Base-by-base conservation (phyloP, 768 basidiomycete genomes). In the Tulasnella sp. region DNA sequence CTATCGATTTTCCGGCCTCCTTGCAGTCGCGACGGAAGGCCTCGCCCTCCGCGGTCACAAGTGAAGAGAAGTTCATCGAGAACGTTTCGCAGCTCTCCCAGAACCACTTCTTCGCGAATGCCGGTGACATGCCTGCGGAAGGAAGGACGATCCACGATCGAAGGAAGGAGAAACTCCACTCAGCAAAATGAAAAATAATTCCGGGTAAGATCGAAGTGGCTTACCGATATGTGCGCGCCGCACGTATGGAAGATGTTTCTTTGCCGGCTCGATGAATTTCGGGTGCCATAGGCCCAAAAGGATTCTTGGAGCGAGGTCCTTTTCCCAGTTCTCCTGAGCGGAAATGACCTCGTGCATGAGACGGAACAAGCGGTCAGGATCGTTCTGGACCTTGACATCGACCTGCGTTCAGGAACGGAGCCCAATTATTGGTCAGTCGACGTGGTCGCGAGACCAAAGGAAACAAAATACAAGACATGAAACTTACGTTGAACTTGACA, bases 301-400 rank as follows among this genome's bases (percentile, higher is more conserved):
- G 82, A 95, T 89, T 23, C 95, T 89, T 0, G 94, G 94, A 1
- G 92, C 94, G 74, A 97, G 89, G 51, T 81, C 83, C 10, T 88
- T 90, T 84, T 94, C 88, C 92, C 92, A 97, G 40, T 88, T 86
- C 0, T 88, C 86, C 79, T 95, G 89, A 9, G 86, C 81, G 18
- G 88, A 86, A 79, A 97, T 90, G 78, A 88, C 86, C 55, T 84
- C 83, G 85, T 93, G 88, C 90, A 98, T 94, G 61, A 96, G 86
- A 32, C 84, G 83, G 85, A 96, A 98, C 42, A 97, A 88, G n/a
- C 89, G 89, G 77, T 90, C 90, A 0, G 97, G 95, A 82, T 96
- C 90, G 83, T 98, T 99, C 82, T 95, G 91, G 37, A 92, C 89
- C 85, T 99, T 99, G 83, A 98, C 93, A 83, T 99, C 97, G 79